phyloP scores from a whole-genome alignment of 352 stramenopile genomes.

The Elongisporangium undulatum region DNA sequence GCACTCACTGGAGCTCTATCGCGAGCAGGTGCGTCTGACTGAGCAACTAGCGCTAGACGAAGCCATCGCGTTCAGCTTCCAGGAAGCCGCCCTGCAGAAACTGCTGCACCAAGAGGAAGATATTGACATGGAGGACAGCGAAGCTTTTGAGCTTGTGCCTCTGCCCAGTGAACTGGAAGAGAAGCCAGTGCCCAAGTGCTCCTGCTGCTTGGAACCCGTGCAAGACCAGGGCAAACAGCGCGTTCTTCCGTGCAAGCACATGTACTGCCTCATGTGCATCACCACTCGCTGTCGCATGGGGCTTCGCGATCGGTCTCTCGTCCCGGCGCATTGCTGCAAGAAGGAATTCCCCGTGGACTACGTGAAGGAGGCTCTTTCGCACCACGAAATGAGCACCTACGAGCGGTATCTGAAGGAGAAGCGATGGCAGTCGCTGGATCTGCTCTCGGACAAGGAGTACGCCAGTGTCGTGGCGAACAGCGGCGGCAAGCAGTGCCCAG shows the following conservation, averaged over 20 bases:
- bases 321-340: slow-evolving; percentile 69
- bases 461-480: slow-evolving; percentile 23
- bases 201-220: slow-evolving; percentile 25
- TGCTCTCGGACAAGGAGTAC: slow-evolving; percentile 66
- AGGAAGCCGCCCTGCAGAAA: slow-evolving; percentile 27
- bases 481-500: slow-evolving; percentile 52
- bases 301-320: slow-evolving; percentile 43
- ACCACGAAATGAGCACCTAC: slow-evolving; percentile 28
- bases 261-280: slow-evolving; percentile 63
- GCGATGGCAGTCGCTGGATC: slow-evolving; percentile 29
- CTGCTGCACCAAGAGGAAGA: slow-evolving; percentile 16
- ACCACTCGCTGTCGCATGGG: slow-evolving; percentile 44
- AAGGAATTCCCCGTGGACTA: slow-evolving; percentile 67
- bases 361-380: slow-evolving; percentile 32
- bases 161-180: slow-evolving; percentile 12
- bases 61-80: slow-evolving; percentile 40
- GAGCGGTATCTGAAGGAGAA: slow-evolving; percentile 56
- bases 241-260: slow-evolving; percentile 43
- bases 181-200: slow-evolving; percentile 38
- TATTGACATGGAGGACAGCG: slow-evolving; percentile 12
- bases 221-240: slow-evolving; percentile 12
- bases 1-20: slow-evolving; percentile 33
- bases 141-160: slow-evolving; percentile 8
- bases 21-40: slow-evolving; percentile 24
- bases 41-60: slow-evolving; percentile 34